Evolutionary conservation across 805 yeast genomes (phyloP).

Genomic region (Kregervanrija pseudodelftensis): DNA sequence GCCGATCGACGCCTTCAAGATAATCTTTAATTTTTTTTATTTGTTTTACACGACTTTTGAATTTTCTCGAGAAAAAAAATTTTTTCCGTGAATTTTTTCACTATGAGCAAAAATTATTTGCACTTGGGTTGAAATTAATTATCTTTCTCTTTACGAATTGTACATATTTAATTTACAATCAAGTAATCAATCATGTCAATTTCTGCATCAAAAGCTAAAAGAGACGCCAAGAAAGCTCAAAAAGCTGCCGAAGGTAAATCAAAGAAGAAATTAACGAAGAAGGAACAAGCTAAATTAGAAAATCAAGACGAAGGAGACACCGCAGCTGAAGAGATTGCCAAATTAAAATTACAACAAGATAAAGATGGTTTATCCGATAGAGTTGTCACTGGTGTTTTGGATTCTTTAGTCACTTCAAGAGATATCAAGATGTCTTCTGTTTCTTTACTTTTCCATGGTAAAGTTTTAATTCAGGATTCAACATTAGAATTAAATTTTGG

Average conservation of each 20-base stretch:
- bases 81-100: no score
- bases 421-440: slow-evolving; percentile 89
- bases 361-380: slow-evolving; percentile 92
- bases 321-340: slow-evolving; percentile 69
- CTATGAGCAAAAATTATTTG: no score
- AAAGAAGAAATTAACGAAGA: slow-evolving; percentile 58
- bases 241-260: slow-evolving; percentile 77
- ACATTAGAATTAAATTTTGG: slow-evolving; percentile 91
- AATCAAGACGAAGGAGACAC: slow-evolving; percentile 47
- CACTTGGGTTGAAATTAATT: neutral
- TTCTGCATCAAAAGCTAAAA: slow-evolving; percentile 94
- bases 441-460: slow-evolving; percentile 94
- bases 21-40: no score
- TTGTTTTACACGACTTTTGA: no score
- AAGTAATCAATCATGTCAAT: slow-evolving; percentile 32
- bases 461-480: slow-evolving; percentile 90
- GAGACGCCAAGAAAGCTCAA: slow-evolving; percentile 95
- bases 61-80: no score
- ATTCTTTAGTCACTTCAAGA: slow-evolving; percentile 81
- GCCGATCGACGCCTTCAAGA: no score
- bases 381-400: slow-evolving; percentile 95
- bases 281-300: slow-evolving; percentile 37
- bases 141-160: neutral
- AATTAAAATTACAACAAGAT: slow-evolving; percentile 89
- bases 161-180: no score